These are phyloP conservation scores for Eucalyptus albens DNA, from an alignment of 345 rosid genomes.

Conservation along the genomic window DNA sequence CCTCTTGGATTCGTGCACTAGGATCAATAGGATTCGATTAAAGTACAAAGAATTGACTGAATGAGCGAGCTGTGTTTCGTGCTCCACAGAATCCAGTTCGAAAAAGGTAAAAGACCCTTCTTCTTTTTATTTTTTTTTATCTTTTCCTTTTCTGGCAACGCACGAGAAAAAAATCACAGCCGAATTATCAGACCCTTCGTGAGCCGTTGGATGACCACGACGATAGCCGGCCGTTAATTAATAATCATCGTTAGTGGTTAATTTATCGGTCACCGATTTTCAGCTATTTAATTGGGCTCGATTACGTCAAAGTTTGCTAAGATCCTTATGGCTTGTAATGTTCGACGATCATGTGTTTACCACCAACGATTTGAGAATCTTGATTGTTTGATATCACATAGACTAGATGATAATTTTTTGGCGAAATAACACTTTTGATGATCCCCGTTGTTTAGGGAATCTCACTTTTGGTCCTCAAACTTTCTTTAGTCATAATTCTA, in stretches of 20 bases:
- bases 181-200: not conserved
- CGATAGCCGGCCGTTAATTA: not conserved
- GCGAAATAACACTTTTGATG: not conserved
- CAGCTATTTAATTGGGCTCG: not conserved
- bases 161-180: not conserved
- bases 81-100: not conserved
- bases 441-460: not conserved
- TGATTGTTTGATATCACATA: not conserved
- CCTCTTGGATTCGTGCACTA: not conserved
- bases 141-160: not conserved
- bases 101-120: not conserved
- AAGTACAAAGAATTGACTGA: not conserved
- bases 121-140: too few relatives aligned
- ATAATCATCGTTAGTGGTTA: not conserved
- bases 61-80: not conserved
- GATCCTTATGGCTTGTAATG: not conserved
- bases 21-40: not conserved
- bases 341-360: not conserved
- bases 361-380: not conserved
- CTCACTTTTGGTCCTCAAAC: not conserved
- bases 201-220: not conserved
- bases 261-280: not conserved
- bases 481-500: not conserved
- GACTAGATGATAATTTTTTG: not conserved
- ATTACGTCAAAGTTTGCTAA: not conserved